These are phyloP conservation scores for Boletus reticulatus DNA, from an alignment of 768 basidiomycete species.

Conservation along the genomic window DNA sequence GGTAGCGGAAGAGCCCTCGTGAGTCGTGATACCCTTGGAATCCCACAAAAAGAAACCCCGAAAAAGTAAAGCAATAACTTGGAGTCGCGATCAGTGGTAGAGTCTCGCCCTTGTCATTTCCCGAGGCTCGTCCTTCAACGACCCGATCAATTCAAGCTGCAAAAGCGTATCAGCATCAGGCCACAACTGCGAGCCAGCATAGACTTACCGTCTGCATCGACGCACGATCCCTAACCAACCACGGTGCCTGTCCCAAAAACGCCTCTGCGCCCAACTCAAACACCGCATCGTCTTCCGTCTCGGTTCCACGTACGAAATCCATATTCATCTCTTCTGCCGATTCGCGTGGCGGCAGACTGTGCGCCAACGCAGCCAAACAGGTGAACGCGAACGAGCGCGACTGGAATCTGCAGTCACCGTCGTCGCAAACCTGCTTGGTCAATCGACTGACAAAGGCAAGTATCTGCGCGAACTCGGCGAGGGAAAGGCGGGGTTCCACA, in stretches of 20 bases:
- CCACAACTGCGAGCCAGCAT: not conserved
- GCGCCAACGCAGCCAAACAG: conserved; percentile 6
- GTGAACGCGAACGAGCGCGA: conserved; percentile 15
- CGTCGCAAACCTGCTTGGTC: conserved; percentile 4
- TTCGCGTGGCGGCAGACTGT: not conserved
- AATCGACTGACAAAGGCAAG: conserved; percentile 6
- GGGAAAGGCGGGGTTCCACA: not conserved
- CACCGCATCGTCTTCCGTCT: conserved; percentile 1
- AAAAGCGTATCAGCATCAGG: not conserved
- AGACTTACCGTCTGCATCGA: conserved; percentile 6
- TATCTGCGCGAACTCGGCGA: conserved; percentile 7
- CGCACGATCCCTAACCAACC: not conserved
- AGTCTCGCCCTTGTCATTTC: not conserved
- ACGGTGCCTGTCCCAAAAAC: conserved; percentile 4
- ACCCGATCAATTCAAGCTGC: not conserved
- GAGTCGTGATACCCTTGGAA: too few relatives aligned
- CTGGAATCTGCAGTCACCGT: conserved; percentile 13
- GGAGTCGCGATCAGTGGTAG: not conserved
- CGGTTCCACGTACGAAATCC: not conserved
- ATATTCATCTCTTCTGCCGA: not conserved
- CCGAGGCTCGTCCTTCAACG: not conserved
- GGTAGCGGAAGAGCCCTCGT: too few relatives aligned
- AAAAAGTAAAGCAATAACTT: not conserved
- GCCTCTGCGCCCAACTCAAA: conserved; percentile 14
- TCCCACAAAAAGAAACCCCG: not conserved